Evolutionary conservation across 371 early-diverging fungal genomes (phyloP).

Genomic region (Spraguea lophii): DNA sequence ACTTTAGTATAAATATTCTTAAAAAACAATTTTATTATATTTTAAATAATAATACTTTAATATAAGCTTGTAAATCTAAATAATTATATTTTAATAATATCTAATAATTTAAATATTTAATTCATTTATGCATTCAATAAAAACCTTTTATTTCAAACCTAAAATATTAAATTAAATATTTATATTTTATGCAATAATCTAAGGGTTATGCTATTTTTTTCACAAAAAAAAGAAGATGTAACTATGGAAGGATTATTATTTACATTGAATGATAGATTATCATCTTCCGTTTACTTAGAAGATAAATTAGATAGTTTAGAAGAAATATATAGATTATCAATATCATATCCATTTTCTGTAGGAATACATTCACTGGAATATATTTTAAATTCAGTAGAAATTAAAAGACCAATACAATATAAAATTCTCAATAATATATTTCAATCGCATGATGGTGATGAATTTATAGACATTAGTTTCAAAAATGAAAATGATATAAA

Average conservation of each 20-base stretch:
- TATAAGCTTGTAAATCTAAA: too few relatives aligned
- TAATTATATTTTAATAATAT: too few relatives aligned
- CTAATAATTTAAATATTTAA: too few relatives aligned
- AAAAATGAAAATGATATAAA: too few relatives aligned
- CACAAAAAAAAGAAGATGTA: background rate
- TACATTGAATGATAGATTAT: background rate
- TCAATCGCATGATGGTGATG: background rate
- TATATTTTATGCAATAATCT: too few relatives aligned
- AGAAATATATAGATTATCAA: background rate
- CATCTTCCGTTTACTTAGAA: background rate
- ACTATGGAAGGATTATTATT: background rate
- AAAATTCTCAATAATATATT: background rate
- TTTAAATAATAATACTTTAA: too few relatives aligned
- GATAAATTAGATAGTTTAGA: background rate
- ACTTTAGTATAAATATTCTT: too few relatives aligned
- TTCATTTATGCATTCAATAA: too few relatives aligned
- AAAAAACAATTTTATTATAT: too few relatives aligned
- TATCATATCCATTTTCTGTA: background rate
- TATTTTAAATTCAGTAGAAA: background rate
- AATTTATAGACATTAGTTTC: conserved; percentile 1
- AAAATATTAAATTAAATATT: too few relatives aligned
- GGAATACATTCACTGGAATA: background rate
- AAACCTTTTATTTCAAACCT: too few relatives aligned
- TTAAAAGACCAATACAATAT: background rate
- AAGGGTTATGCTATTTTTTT: too few relatives aligned